phyloP scores from a whole-genome alignment of 257 asterid genomes.

The Vinca minor region DNA sequence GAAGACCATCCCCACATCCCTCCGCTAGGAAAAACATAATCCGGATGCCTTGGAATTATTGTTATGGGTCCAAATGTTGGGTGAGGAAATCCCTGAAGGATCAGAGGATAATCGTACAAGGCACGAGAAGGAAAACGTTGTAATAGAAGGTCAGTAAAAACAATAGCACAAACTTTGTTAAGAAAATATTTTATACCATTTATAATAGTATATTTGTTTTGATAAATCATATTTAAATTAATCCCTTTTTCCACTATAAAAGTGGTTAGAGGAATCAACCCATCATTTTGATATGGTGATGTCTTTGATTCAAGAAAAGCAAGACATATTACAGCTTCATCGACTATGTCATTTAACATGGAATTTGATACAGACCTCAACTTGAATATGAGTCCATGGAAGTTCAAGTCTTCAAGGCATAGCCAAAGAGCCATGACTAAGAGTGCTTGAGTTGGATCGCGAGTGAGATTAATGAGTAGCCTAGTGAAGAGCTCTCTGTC shows the following conservation, averaged over 20 bases:
- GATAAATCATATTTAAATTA: neutral
- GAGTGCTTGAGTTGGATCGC: conserved; percentile 8
- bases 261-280: conserved; percentile 4
- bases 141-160: conserved; percentile 11
- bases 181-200: conserved; percentile 8
- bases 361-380: too few species aligned
- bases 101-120: neutral
- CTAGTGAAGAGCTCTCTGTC: conserved; percentile 12
- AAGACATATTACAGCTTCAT: too few species aligned
- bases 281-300: neutral
- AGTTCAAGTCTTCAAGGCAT: neutral
- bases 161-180: conserved; percentile 7
- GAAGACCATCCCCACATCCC: too few species aligned
- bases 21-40: too few species aligned
- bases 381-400: neutral
- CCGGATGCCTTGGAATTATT: conserved; percentile 4
- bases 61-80: conserved; percentile 11
- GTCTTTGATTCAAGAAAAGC: neutral
- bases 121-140: neutral
- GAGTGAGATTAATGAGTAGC: conserved; percentile 2
- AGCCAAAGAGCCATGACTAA: conserved; percentile 13
- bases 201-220: conserved; percentile 11
- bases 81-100: conserved; percentile 19
- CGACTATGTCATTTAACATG: too few species aligned
- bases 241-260: neutral